A percentile compares a stretch with the other conserved stretches of the same genome.
phyloP scores from a whole-genome alignment of 768 basidiomycete species.

The Naganishia antarctica region DNA sequence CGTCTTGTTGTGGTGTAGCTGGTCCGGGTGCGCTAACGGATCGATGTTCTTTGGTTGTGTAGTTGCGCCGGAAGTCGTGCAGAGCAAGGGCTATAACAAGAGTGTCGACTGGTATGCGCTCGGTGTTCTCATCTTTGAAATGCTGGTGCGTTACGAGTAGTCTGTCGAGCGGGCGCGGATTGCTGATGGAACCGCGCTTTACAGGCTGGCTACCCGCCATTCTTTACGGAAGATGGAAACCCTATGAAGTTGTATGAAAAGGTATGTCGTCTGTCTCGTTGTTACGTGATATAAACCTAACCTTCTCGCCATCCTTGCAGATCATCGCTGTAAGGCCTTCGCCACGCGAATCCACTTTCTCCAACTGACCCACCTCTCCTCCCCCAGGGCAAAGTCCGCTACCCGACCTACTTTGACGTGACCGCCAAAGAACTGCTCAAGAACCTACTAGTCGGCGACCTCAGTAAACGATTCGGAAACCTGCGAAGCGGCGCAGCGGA shows the following conservation, averaged over 20 bases:
- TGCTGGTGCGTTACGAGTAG: slow-evolving; percentile 51
- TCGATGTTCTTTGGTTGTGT: not conserved
- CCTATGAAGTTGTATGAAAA: slow-evolving; percentile 52
- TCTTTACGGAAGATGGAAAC: slow-evolving; percentile 52
- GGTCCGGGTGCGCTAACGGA: not conserved
- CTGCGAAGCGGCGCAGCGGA: slow-evolving; percentile 48
- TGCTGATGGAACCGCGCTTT: not conserved
- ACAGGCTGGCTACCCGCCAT: slow-evolving; percentile 51
- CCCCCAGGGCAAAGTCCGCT: slow-evolving; percentile 49
- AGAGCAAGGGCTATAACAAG: slow-evolving; percentile 51
- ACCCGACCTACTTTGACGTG: slow-evolving; percentile 50
- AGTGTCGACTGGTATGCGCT: slow-evolving; percentile 52
- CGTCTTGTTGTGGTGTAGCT: slow-evolving; percentile 25
- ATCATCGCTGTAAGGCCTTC: slow-evolving; percentile 29
- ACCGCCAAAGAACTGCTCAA: slow-evolving; percentile 50
- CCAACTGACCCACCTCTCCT: slow-evolving; percentile 22
- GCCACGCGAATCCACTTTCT: not conserved
- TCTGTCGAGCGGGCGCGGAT: no score
- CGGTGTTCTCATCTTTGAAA: slow-evolving; percentile 51
- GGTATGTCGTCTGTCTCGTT: slow-evolving; percentile 31
- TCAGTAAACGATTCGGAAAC: slow-evolving; percentile 50
- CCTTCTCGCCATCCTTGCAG: no score
- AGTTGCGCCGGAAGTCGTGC: slow-evolving; percentile 51
- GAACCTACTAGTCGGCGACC: slow-evolving; percentile 49
- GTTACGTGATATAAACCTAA: no score